Base-by-base conservation (phyloP, 306 rosid genomes). In the Fragaria nilgerrensis region DNA sequence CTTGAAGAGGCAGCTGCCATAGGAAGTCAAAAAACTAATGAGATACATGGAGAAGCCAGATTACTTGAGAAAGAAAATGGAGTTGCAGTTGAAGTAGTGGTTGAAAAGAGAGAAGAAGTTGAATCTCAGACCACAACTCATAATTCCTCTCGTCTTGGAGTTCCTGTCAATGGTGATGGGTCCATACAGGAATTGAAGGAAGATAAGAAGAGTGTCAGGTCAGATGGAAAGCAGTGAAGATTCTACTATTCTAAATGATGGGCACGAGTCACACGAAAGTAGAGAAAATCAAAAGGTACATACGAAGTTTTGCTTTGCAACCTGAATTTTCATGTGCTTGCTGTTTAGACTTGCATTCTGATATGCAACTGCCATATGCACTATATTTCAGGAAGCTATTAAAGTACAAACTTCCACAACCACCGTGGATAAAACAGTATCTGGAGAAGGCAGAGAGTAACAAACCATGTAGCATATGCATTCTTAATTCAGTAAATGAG, bases 391-490 rank as follows among this genome's bases (percentile, higher is more conserved):
- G 97, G 96, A 84, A 72, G 75, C 88, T 25, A 84, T 77, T 67
- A 91, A 92, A 65, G 80, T 78, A 79, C 77, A 81, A 65, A 74
- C 86, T 75, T 71, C 85, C 71, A 41, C 81, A 2, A 79, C 83
- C 36, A 44, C 87, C 45, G 52, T 81, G 55, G 90, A 86, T 63
- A 85, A 63, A 61, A 83, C 80, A 49, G 50, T 56, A 77, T 82
- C 89, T 8, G 89, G 56, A 64, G 96, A 94, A 84, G 88, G 70
- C 79, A 70, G 83, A 67, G 79, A 86, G 76, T 85, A 85, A 90
- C 64, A 76, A 22, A 49, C 64, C 69, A 77, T 61, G 74, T 63
- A 52, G 74, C 56, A 56, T 41, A 72, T 43, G 74, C 78, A 75
- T 59, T 61, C 49, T 74, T 77, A 44, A 34, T 64, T 43, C 69